Conservation (phyloP, 2,329 filamentous ascomycete species). For the Aspergillus pseudonomiae region DNA sequence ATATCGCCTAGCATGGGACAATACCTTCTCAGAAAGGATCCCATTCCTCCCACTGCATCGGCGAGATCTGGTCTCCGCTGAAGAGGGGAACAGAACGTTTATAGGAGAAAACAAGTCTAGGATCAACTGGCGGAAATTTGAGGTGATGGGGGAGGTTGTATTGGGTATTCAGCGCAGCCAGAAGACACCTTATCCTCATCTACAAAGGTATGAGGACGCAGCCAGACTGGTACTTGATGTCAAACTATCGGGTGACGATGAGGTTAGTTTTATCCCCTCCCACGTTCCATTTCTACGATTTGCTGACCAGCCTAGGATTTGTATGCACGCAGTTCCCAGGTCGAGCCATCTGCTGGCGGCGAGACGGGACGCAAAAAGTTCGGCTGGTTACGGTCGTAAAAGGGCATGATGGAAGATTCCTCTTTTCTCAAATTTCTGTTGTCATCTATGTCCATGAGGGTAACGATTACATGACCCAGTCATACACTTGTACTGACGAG, state of each 20-base stretch:
- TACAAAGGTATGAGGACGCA: constrained; percentile 69
- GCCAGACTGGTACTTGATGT: constrained; percentile 79
- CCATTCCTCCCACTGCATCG: constrained; percentile 90
- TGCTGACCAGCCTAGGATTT: constrained; percentile 51
- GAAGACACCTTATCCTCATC: constrained; percentile 75
- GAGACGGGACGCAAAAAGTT: constrained; percentile 47
- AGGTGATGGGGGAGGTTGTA: constrained; percentile 90
- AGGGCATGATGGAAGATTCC: background rate
- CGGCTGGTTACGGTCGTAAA: constrained; percentile 45
- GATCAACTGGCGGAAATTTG: constrained; percentile 98
- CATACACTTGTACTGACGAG: constrained; percentile 17
- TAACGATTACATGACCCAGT: constrained; percentile 13
- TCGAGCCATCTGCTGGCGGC: constrained; percentile 51
- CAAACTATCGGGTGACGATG: constrained; percentile 80
- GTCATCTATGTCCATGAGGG: background rate
- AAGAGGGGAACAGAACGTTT: constrained; percentile 90
- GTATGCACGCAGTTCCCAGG: constrained; percentile 60
- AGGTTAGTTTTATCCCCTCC: constrained; percentile 62
- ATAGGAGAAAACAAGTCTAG: constrained; percentile 71
- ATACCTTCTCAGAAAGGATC: constrained; percentile 85
- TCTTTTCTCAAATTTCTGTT: background rate
- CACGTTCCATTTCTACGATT: background rate
- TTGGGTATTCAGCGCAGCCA: constrained; percentile 91
- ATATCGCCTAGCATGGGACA: constrained; percentile 97
- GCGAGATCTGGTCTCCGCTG: constrained; percentile 85